Evolutionary conservation across 495 filamentous ascomycete species (phyloP).

Genomic region (Beverwykella pulmonaria): DNA sequence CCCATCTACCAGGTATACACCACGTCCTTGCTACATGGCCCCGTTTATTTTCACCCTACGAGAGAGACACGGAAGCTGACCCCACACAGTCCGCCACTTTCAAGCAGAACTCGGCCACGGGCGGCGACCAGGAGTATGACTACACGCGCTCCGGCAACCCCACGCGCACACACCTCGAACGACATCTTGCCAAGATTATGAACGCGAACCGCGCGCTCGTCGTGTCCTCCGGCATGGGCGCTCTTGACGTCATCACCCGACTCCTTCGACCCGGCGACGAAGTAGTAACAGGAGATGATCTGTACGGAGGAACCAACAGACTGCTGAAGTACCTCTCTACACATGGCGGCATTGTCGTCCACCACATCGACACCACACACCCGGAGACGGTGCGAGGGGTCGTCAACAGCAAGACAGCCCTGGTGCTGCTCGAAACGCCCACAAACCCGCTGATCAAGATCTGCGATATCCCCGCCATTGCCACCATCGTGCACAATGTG

Average conservation of each 20-base stretch:
- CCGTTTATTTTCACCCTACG: not conserved
- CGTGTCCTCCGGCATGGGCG: constrained; percentile 95
- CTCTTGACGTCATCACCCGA: constrained; percentile 94
- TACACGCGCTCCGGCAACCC: constrained; percentile 98
- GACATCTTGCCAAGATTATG: constrained; percentile 99
- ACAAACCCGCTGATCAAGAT: constrained; percentile 99
- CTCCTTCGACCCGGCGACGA: constrained; percentile 92
- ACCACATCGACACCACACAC: constrained; percentile 92
- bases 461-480: constrained; percentile 82
- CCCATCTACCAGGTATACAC: constrained; percentile 83
- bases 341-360: constrained; percentile 83
- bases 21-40: too few species aligned
- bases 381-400: constrained; percentile 67
- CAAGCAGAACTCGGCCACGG: constrained; percentile 82
- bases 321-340: constrained; percentile 88
- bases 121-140: constrained; percentile 86
- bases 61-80: constrained; percentile 13
- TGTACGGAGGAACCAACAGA: constrained; percentile 95
- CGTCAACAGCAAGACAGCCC: constrained; percentile 77
- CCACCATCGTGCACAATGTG: constrained; percentile 70
- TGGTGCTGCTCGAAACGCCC: constrained; percentile 95
- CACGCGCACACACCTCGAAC: constrained; percentile 92
- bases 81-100: constrained; percentile 81
- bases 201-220: constrained; percentile 85
- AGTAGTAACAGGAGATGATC: constrained; percentile 93